phyloP scores from a whole-genome alignment of 192 early-diverging fungal species.

The Entomortierella chlamydospora region DNA sequence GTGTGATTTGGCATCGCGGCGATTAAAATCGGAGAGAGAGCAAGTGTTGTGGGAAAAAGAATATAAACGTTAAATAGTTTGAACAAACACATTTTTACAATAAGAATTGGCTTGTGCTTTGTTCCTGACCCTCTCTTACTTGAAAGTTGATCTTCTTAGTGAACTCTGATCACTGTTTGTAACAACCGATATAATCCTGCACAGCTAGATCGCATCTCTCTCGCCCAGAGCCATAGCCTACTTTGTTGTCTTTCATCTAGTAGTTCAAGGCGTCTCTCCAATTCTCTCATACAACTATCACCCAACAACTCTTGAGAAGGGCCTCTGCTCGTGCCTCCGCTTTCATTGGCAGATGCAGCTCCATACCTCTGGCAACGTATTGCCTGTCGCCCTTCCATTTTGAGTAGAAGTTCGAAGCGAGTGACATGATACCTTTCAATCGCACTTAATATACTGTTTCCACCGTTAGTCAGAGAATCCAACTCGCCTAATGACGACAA shows the following conservation, averaged over 20 bases:
- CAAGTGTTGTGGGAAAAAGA: no score
- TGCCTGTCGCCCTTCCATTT: background rate
- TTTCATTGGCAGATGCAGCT: background rate
- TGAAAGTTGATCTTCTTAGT: no score
- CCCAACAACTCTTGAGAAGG: background rate
- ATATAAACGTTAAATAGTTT: no score
- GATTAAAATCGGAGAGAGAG: no score
- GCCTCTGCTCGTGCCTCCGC: background rate
- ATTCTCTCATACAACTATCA: background rate
- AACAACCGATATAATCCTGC: slow-evolving; percentile 1
- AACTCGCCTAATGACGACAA: slow-evolving; percentile 7
- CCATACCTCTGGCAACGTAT: background rate
- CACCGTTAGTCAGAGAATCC: background rate
- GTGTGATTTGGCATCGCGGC: no score
- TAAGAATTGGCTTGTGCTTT: no score
- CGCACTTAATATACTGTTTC: slow-evolving; percentile 7
- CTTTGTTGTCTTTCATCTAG: background rate
- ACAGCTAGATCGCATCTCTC: slow-evolving; percentile 3
- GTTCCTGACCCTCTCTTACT: no score
- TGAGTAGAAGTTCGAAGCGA: slow-evolving; percentile 2
- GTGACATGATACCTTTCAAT: background rate
- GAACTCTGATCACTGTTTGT: background rate
- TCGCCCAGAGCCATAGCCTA: background rate
- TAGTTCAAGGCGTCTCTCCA: background rate
- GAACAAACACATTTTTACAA: no score